These are phyloP conservation scores for Ceratocystis smalleyi DNA, from an alignment of 2,329 filamentous ascomycete species.

Conservation along the genomic window DNA sequence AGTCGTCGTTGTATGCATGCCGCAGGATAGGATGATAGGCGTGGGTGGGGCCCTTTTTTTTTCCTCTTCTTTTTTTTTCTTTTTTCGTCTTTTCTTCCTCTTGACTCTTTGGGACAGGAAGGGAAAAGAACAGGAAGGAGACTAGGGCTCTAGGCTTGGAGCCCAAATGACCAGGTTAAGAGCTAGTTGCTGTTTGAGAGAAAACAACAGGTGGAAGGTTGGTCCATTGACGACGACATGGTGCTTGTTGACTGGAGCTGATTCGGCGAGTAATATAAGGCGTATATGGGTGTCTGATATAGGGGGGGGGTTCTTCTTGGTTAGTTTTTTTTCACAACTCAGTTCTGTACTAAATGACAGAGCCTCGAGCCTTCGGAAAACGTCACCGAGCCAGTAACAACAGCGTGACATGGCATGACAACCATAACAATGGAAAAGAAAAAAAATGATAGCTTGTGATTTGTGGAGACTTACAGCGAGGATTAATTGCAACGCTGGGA, in stretches of 20 bases:
- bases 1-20: not conserved
- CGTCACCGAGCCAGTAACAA: not conserved
- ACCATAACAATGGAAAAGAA: not conserved
- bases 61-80: not conserved
- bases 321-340: not conserved
- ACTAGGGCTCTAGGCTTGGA: not conserved
- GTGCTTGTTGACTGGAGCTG: not conserved
- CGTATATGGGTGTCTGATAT: not conserved
- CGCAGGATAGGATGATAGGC: slow-evolving; percentile 1
- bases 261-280: not conserved
- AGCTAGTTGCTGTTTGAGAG: not conserved
- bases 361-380: not conserved
- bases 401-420: slow-evolving; percentile 3
- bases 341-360: not conserved
- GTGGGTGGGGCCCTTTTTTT: not conserved
- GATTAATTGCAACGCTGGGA: not conserved
- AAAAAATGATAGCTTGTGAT: not conserved
- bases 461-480: slow-evolving; percentile 1
- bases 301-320: not conserved
- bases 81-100: not conserved
- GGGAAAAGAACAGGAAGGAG: not conserved
- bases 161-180: not conserved
- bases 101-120: not conserved
- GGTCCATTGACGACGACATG: not conserved
- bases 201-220: not conserved